Conservation (phyloP, 768 basidiomycete genomes). For the Tylopilus subfusipes region DNA sequence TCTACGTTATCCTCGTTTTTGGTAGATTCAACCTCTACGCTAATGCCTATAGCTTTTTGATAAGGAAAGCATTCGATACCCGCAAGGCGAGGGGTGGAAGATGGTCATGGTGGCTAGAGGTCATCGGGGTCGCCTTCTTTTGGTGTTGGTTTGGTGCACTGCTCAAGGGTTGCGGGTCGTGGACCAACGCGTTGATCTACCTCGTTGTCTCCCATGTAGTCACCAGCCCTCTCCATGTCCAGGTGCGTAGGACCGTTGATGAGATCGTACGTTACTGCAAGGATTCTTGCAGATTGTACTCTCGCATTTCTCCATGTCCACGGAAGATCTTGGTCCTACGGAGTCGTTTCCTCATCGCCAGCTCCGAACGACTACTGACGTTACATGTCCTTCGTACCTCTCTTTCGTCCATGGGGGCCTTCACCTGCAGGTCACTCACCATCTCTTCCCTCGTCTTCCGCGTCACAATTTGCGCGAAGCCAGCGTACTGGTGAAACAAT, state of each 20-base stretch:
- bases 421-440: slow-evolving; percentile 95
- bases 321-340: slow-evolving; percentile 80
- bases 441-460: slow-evolving; percentile 93
- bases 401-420: slow-evolving; percentile 96
- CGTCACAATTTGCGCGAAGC: slow-evolving; percentile 88
- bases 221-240: slow-evolving; percentile 90
- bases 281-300: slow-evolving; percentile 71
- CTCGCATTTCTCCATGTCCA: slow-evolving; percentile 96
- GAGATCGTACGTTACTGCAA: background rate
- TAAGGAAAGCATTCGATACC: slow-evolving; percentile 60
- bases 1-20: slow-evolving; percentile 86
- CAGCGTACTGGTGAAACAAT: slow-evolving; percentile 80
- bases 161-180: slow-evolving; percentile 66
- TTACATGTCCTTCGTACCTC: slow-evolving; percentile 79
- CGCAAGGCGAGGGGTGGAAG: slow-evolving; percentile 62
- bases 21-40: slow-evolving; percentile 95
- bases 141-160: slow-evolving; percentile 84
- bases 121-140: slow-evolving; percentile 74
- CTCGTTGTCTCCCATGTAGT: slow-evolving; percentile 80
- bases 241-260: slow-evolving; percentile 50
- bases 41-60: slow-evolving; percentile 76
- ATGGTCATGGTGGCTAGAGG: slow-evolving; percentile 78
- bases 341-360: slow-evolving; percentile 95
- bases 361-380: slow-evolving; percentile 95
- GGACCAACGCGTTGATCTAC: slow-evolving; percentile 68